phyloP scores from a whole-genome alignment of 2,329 filamentous ascomycete species.

The Colletotrichum gigasporum region DNA sequence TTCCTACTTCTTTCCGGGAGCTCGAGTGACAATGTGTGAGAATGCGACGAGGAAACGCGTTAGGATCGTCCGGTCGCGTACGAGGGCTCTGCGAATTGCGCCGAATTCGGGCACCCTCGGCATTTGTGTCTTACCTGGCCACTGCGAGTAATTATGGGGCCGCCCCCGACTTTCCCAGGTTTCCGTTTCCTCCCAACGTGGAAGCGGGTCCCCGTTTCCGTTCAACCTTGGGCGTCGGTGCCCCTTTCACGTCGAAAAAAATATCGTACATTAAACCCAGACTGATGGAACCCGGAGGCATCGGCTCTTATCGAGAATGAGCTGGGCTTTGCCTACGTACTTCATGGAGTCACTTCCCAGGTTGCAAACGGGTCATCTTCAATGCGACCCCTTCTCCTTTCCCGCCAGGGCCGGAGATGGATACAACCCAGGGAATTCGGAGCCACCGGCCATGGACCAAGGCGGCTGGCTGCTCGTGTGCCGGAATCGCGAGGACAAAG shows the following conservation, averaged over 20 bases:
- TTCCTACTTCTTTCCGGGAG: neutral
- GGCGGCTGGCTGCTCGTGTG: no score
- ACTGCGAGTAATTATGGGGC: neutral
- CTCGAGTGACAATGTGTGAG: neutral
- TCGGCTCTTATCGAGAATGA: no score
- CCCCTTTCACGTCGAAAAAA: no score
- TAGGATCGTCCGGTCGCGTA: neutral
- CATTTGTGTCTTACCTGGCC: constrained; percentile 7
- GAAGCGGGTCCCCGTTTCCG: no score
- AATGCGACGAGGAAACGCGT: neutral
- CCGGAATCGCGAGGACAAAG: no score
- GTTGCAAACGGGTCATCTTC: neutral
- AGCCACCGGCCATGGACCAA: neutral
- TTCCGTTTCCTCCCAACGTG: neutral
- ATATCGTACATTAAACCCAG: no score
- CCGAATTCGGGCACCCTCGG: constrained; percentile 9
- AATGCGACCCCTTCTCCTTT: neutral
- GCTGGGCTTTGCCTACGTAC: no score
- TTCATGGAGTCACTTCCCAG: no score
- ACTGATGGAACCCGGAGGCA: no score
- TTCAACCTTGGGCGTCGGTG: no score
- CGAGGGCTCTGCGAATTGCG: no score
- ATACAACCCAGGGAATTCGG: no score
- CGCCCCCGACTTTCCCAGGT: neutral
- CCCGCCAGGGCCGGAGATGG: neutral